Base-by-base conservation (phyloP, 2,329 filamentous ascomycete species). In the Parafenestella ontariensis region DNA sequence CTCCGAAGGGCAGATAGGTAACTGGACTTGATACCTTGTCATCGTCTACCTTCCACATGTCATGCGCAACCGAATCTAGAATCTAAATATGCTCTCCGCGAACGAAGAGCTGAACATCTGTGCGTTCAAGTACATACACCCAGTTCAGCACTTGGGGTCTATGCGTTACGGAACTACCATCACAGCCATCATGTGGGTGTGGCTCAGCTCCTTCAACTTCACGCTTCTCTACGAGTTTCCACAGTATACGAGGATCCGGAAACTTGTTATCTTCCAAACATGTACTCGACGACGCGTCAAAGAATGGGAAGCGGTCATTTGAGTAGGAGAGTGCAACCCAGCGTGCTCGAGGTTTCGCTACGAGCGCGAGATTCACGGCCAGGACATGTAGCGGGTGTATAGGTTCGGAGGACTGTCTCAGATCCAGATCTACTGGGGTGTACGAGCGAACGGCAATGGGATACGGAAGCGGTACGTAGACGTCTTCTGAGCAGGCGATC, bases 301-400 rank as follows among this genome's bases (percentile, higher is more conserved):
- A 39, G 45, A 78, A 79, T 1, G 72, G 71, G 46, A 77, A 79
- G 13, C 77, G 71, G 18, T 76, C 72, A n/a, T 62, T 58, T 0
- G 73, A 75, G 55, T 78, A 79, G 0, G 76, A 77, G 3, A 78
- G 54, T 5, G 70, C 60, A 42, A 79, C 71, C 77, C 77, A 79
- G 20, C 64, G 66, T 5, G 68, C 75, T 5, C 65, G 65, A 2
- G 76, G 74, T 43, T 70, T 74, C 0, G 76, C 66, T 4, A 78
- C 52, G 3, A 73, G 63, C 1, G 77, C 77, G 7, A 79, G 63
- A 53, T 79, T 73, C 2, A 78, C 65, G 13, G 76, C 76, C 37
- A 78, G 61, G 21, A 78, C 56, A 33, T 75, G 68, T 3, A 78
- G 47, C 17, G 77, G 76, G 47, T 79, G 73, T 3, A 78, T 58